Conservation (phyloP, 2,329 filamentous ascomycete species). For the Hypomyces rosellus region DNA sequence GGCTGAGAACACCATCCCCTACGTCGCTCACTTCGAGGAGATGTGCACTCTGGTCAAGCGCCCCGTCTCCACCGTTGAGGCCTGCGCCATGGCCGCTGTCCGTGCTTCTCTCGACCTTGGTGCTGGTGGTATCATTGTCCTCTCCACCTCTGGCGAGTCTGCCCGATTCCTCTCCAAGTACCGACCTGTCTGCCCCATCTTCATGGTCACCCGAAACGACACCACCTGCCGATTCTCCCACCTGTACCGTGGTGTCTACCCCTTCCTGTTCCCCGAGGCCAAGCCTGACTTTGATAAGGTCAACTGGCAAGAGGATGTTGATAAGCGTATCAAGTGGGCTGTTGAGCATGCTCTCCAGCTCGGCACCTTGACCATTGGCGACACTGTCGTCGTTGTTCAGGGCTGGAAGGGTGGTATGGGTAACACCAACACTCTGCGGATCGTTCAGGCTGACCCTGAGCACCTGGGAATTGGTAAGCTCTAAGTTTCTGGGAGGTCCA, state of each 20-base stretch:
- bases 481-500: slow-evolving; percentile 9
- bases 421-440: slow-evolving; percentile 76
- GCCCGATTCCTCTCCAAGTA: slow-evolving; percentile 97
- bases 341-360: slow-evolving; percentile 82
- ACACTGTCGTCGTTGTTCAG: slow-evolving; percentile 77
- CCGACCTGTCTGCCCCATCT: slow-evolving; percentile 96
- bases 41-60: slow-evolving; percentile 75
- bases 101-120: slow-evolving; percentile 93
- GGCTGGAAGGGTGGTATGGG: slow-evolving; percentile 90
- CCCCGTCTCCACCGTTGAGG: slow-evolving; percentile 84
- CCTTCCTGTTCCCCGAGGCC: slow-evolving; percentile 85
- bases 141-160: slow-evolving; percentile 92
- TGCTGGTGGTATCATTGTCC: slow-evolving; percentile 89
- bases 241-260: slow-evolving; percentile 95
- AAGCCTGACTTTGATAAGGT: slow-evolving; percentile 92
- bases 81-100: slow-evolving; percentile 94
- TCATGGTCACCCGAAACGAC: slow-evolving; percentile 92
- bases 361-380: slow-evolving; percentile 63
- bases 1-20: slow-evolving; percentile 95
- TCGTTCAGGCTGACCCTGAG: slow-evolving; percentile 55
- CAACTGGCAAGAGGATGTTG: slow-evolving; percentile 99
- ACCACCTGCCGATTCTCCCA: slow-evolving; percentile 85
- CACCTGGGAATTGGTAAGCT: slow-evolving; percentile 50
- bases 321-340: slow-evolving; percentile 95
- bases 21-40: slow-evolving; percentile 95